Evolutionary conservation across 495 filamentous ascomycete species (phyloP).

Genomic region (Tuber microsphaerosporum): DNA sequence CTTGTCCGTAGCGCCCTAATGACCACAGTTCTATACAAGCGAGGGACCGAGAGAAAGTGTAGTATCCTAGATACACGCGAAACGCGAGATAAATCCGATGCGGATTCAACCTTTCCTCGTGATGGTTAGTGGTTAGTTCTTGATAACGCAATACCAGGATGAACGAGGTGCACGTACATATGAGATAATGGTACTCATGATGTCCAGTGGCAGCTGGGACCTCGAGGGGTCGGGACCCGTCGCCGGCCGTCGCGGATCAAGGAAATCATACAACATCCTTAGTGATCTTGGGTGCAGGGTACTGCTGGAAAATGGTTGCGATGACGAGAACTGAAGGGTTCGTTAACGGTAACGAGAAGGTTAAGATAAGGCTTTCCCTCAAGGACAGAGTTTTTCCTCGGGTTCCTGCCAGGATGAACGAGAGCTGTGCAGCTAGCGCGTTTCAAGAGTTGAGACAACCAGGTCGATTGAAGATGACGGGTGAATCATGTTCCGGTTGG

Average conservation of each 20-base stretch:
- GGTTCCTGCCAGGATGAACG: background rate
- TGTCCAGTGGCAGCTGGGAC: constrained; percentile 27
- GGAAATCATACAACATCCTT: background rate
- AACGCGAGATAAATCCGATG: constrained; percentile 26
- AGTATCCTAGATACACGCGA: constrained; percentile 30
- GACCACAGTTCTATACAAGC: constrained; percentile 27
- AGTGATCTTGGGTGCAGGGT: background rate
- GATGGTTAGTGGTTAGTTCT: constrained; percentile 6
- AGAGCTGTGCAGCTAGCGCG: background rate
- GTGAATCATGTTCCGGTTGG: background rate
- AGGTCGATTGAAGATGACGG: background rate
- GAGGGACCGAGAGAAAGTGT: constrained; percentile 31
- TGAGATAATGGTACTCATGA: constrained; percentile 31
- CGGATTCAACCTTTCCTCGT: constrained; percentile 25
- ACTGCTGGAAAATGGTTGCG: background rate
- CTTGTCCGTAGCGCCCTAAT: constrained; percentile 18
- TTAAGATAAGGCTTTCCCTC: constrained; percentile 1
- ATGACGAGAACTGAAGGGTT: background rate
- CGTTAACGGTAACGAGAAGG: background rate
- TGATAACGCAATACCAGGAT: background rate
- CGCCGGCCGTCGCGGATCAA: background rate
- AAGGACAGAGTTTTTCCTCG: background rate
- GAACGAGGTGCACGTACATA: constrained; percentile 7
- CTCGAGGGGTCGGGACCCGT: constrained; percentile 25
- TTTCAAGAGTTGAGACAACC: background rate